phyloP scores from a whole-genome alignment of 108 stramenopile species.

The Aurantiochytrium sp. region DNA sequence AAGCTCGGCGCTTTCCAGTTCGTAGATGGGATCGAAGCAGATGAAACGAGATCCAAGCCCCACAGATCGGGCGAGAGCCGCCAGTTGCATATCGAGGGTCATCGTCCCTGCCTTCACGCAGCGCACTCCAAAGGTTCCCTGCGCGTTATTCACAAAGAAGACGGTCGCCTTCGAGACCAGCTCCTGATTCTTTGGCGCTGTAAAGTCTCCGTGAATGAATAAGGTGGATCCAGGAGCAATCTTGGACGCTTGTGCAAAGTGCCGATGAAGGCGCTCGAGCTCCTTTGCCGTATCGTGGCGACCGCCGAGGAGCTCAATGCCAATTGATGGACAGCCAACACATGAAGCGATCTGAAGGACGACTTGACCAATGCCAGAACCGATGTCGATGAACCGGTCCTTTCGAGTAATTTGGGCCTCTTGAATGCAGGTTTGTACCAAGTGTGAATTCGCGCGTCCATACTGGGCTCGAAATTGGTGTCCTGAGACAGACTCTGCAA shows the following conservation, averaged over 20 bases:
- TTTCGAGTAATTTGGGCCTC: background rate
- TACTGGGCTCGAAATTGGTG: background rate
- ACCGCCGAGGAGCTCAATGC: background rate
- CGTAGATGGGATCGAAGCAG: background rate
- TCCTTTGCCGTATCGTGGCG: background rate
- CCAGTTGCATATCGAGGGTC: background rate
- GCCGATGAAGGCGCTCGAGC: background rate
- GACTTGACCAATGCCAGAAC: background rate
- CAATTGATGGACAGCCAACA: background rate
- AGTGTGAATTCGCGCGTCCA: background rate
- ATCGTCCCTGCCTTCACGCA: background rate
- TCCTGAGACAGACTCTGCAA: background rate
- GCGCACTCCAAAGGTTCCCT: background rate
- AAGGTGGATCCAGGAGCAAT: background rate
- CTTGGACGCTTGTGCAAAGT: background rate
- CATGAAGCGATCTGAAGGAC: background rate
- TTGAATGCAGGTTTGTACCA: background rate
- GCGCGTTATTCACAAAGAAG: background rate
- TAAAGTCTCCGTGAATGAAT: background rate
- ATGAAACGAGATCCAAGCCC: background rate
- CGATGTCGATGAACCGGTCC: background rate
- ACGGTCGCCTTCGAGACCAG: background rate
- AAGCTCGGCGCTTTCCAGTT: background rate
- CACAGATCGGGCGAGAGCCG: background rate
- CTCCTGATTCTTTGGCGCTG: background rate